Base-by-base conservation (phyloP, 1,284 basidiomycete genomes). In the Pyrrhoderma lamaoense region DNA sequence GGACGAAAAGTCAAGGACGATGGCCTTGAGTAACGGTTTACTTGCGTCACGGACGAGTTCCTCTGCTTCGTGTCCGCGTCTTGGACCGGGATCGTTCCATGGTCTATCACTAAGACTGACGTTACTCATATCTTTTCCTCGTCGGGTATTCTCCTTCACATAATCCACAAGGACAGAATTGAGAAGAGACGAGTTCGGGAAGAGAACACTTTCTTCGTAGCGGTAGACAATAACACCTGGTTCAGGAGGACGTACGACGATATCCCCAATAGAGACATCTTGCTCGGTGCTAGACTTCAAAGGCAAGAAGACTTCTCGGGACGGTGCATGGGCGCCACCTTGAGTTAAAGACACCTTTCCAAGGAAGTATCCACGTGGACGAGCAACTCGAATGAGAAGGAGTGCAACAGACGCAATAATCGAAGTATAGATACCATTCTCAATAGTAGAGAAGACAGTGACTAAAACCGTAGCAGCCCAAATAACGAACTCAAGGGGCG, bases 391-490 rank as follows among this genome's bases (percentile, higher is more conserved):
- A 62, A 95, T 70, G 51, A 99, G 78, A 13, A 99, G 76, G n/a
- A 98, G 79, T 1, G 74, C 90, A 31, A 85, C 68, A 0, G 93
- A 96, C 0, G 89, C 77, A 34, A 73, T 72, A 57, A 98, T 85
- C 7, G 93, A 92, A 42, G 85, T 84, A 69, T 99, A 99, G 66
- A 99, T 94, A 50, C 95, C 96, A 52, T 91, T 79, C 70, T 99
- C 95, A 62, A 97, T 93, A 31, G 80, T 79, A 38, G 86, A 81
- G 71, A 94, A 94, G 42, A 95, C 67, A 8, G 92, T 94, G 62
- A 91, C 83, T 27, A 98, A 68, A 14, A 99, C 95, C 19, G 91
- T 90, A 0, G 85, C 89, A 16, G 73, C 60, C 79, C 89, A 99
- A 65, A 99, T 98, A 62, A 95, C 38, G 67, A 90, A 93, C 67